Base-by-base conservation (phyloP, 78 protist species). In the Tieghemostelium lacteum region DNA sequence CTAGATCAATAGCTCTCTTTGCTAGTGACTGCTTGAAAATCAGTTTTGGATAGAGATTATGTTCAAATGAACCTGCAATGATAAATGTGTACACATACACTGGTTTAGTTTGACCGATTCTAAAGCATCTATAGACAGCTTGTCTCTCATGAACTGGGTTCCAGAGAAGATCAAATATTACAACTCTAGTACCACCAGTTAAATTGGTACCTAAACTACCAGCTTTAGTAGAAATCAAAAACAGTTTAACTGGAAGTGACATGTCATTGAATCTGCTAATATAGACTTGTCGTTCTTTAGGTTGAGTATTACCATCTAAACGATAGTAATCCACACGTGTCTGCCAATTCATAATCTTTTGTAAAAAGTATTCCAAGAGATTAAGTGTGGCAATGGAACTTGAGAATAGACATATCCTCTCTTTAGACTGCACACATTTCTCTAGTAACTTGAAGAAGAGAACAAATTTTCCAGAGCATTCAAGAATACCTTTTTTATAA, bases 201-300 rank as follows among this genome's bases (percentile, higher is more conserved):
- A 98, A 75, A 54, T 98, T 98, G 26, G 96, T 60, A 17, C 99
- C 99, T 22, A 98, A 74, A 50, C 99, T 99, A 40, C 94, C 91
- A 26, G 94, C 93, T 26, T 87, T 87, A 2, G 63, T 87, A 3
- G 93, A 87, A 22, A 87, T 75, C 16, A 87, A 17, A 42, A 87
- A 87, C 24, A 87, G 31, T n/a, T 87, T 71, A 3, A 42, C 12
- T 5, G 40, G 12, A 12, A n/a, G 26, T 1, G 1, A 28, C 1
- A n/a, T 10, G 16, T 87, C 85, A 37, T 87, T 87, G 63, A 64
- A 87, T 16, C 24, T 52, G n/a, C 63, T 45, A 24, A 72, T 74
- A 1, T 74, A 29, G 1, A 2, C 45, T 42, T 71, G 93, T 16
- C 93, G 16, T 2, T 67, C 85, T 42, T 60, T 66, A 3, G 86